These are phyloP conservation scores for Thoreauomyces humboldtii DNA, from an alignment of 192 early-diverging fungal genomes.

Conservation along the genomic window DNA sequence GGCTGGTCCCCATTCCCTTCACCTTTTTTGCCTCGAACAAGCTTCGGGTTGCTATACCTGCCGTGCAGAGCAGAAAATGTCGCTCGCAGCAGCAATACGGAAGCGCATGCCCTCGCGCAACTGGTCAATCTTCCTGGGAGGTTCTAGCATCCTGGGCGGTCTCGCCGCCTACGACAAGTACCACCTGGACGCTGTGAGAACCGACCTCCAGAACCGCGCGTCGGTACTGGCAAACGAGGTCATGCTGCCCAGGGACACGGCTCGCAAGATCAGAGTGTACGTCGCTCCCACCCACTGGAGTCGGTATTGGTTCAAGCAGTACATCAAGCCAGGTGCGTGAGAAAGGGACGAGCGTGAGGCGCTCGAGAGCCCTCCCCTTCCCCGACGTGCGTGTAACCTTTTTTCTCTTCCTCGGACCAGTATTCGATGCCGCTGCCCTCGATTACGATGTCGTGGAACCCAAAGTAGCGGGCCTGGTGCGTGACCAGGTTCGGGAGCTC, in stretches of 20 bases:
- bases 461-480: conserved; percentile 11
- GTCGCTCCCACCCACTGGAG: conserved; percentile 36
- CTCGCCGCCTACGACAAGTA: conserved; percentile 31
- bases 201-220: conserved; percentile 12
- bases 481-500: conserved; percentile 21
- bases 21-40: too few species aligned
- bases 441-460: conserved; percentile 40
- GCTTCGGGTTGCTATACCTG: too few species aligned
- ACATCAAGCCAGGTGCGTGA: conserved; percentile 39
- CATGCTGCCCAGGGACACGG: conserved; percentile 8
- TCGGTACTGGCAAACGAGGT: conserved; percentile 13
- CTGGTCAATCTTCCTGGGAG: conserved; percentile 33
- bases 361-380: too few species aligned
- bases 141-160: neutral
- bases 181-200: conserved; percentile 6
- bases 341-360: neutral
- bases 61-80: too few species aligned
- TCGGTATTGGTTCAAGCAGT: conserved; percentile 43
- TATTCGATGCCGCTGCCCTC: conserved; percentile 44
- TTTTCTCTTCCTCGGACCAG: conserved; percentile 7
- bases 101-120: conserved; percentile 23
- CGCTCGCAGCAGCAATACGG: conserved; percentile 4
- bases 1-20: too few species aligned
- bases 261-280: conserved; percentile 32
- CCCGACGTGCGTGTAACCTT: too few species aligned